These are phyloP conservation scores for Eucalyptus shirleyi DNA, from an alignment of 345 rosid species.

Conservation along the genomic window DNA sequence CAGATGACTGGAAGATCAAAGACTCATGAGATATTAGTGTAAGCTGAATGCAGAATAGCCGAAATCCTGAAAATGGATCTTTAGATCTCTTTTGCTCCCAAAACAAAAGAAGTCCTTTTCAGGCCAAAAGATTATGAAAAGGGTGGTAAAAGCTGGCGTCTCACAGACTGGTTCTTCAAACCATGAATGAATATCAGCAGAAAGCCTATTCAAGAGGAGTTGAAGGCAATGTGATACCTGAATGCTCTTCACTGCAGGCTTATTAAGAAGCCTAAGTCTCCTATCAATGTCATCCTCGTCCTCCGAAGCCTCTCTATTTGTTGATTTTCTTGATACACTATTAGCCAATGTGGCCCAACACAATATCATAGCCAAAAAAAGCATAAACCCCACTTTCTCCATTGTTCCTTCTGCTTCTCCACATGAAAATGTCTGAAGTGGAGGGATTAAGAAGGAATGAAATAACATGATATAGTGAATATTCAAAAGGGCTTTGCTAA, in stretches of 20 bases:
- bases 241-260: conserved; percentile 32
- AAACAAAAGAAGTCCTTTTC: background rate
- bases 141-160: background rate
- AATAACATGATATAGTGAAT: background rate
- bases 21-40: background rate
- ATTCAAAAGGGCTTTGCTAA: background rate
- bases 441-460: background rate
- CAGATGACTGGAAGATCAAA: background rate
- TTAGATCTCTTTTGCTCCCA: background rate
- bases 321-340: background rate
- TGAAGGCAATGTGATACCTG: background rate
- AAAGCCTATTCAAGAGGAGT: background rate
- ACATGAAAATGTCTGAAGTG: background rate
- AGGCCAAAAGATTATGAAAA: background rate
- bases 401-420: background rate
- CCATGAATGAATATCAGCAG: background rate
- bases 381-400: background rate
- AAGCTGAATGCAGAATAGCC: background rate
- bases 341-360: background rate
- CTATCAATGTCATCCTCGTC: conserved; percentile 1
- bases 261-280: conserved; percentile 27
- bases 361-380: background rate
- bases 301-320: background rate
- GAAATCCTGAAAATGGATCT: background rate
- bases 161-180: background rate